Base-by-base conservation (phyloP, 768 basidiomycete genomes). In the Leccinum subgranulosum region DNA sequence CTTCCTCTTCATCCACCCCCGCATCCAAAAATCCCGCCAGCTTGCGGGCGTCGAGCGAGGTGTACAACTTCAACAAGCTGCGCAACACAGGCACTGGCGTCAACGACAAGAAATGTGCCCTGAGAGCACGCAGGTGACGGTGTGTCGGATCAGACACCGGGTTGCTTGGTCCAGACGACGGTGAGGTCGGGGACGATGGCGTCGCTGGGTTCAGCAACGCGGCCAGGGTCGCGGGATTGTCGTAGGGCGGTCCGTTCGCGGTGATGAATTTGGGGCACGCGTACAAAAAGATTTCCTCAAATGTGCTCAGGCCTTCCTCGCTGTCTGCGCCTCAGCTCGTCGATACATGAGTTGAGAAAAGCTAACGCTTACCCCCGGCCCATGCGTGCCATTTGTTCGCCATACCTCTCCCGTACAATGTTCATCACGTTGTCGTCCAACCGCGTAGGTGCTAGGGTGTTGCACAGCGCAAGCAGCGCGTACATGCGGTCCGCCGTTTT, bases 401-500 rank as follows among this genome's bases (percentile, higher is more conserved):
- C 88, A 65, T 91, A 96, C 53, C 90, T 84, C 72, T 99, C 96
- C 70, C 93, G 93, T 41, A 94, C 91, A 54, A 87, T 87, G 71
- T 92, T 88, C 74, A 93, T 87, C 68, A 96, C 94, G 69, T 93
- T 94, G 70, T 97, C 95, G 67, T 98, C 96, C 60, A 96, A 77
- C 56, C 94, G 82, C 55, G 88, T 94, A 2, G 97, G 95, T 3
- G 94, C 94, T 9, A 98, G 81, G 1, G 92, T 89, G 64, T 93
- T 90, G 76, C 94, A 96, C 58, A 99, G 85, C 7, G 94, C 92
- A 60, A 98, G 91, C 31, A 99, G 74, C 6, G 94, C 94, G 66
- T 98, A 96, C 95, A 98, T 99, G 48, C 97, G 80, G 69, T 99
- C 97, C 3, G 93, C 95, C 17, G 91, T 95, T 80, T 98, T 98